phyloP scores from a whole-genome alignment of 2,329 filamentous ascomycete species.

The Aspergillus sp. region DNA sequence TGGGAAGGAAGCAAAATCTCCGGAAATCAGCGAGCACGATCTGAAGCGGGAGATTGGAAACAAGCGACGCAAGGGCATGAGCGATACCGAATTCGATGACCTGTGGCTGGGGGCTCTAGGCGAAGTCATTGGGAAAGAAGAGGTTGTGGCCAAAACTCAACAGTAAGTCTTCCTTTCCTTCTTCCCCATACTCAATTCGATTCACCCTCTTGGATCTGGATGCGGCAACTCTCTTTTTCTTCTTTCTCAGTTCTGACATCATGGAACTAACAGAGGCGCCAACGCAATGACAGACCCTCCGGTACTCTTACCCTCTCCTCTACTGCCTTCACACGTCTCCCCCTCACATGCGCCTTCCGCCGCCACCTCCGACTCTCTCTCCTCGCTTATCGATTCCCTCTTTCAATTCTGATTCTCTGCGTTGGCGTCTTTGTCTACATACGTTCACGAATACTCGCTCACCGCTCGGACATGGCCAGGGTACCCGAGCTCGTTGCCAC shows the following conservation, averaged over 20 bases:
- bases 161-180: constrained; percentile 45
- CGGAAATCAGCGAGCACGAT: constrained; percentile 62
- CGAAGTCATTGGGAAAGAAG: constrained; percentile 50
- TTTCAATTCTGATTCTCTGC: constrained; percentile 41
- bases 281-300: constrained; percentile 66
- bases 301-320: constrained; percentile 64
- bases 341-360: constrained; percentile 56
- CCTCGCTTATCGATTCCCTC: constrained; percentile 45
- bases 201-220: constrained; percentile 8
- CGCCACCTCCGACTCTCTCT: constrained; percentile 42
- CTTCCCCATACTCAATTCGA: constrained; percentile 14
- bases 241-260: constrained; percentile 44
- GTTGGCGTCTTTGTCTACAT: constrained; percentile 54
- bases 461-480: constrained; percentile 59
- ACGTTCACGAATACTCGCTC: constrained; percentile 56
- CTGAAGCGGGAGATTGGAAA: constrained; percentile 70
- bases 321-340: constrained; percentile 84
- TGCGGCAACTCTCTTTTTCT: constrained; percentile 7
- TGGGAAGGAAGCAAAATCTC: constrained; percentile 53
- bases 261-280: constrained; percentile 75
- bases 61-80: constrained; percentile 76
- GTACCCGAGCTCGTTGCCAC: constrained; percentile 77
- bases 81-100: constrained; percentile 82
- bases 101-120: constrained; percentile 52
- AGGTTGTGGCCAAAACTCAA: constrained; percentile 51